Percentiles rank a stretch among this genome's conserved stretches.
phyloP scores from a whole-genome alignment of 2,329 filamentous ascomycete species.

The Onygenales sp. region DNA sequence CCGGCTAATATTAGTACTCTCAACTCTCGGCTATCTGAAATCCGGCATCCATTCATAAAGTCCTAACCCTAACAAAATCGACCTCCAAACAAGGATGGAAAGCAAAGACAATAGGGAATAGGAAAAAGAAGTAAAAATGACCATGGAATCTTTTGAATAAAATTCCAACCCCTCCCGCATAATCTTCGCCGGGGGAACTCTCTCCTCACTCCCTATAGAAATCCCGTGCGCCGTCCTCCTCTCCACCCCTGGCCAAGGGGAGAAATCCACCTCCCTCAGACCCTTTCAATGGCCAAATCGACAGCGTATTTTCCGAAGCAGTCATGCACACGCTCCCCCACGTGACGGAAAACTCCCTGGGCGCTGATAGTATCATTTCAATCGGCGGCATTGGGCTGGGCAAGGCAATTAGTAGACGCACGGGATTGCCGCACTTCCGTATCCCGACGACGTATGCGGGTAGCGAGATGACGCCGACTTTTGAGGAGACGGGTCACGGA shows the following conservation, averaged over 20 bases:
- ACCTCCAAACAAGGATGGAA: no score
- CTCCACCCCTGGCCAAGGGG: conserved; percentile 45
- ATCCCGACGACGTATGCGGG: conserved; percentile 55
- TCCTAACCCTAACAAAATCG: no score
- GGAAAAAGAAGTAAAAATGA: not conserved
- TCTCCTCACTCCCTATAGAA: conserved; percentile 39
- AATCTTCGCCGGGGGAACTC: conserved; percentile 47
- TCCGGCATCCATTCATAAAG: no score
- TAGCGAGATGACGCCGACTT: conserved; percentile 56
- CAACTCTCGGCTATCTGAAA: no score
- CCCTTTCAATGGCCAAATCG: conserved; percentile 36
- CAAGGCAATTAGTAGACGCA: conserved; percentile 47
- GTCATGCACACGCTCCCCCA: conserved; percentile 54
- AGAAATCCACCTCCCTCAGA: conserved; percentile 38
- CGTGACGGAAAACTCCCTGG: conserved; percentile 48
- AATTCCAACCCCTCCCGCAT: conserved; percentile 45
- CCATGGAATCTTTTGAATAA: conserved; percentile 49
- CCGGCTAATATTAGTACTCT: no score
- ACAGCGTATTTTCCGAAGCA: conserved; percentile 46
- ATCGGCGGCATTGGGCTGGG: conserved; percentile 56
- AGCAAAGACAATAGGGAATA: not conserved
- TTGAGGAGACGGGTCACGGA: conserved; percentile 53
- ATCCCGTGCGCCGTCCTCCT: conserved; percentile 44
- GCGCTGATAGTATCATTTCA: conserved; percentile 49
- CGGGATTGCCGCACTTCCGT: conserved; percentile 48